Percentiles rank a stretch among this genome's conserved stretches.
These are phyloP conservation scores for Candida palmyrensis DNA, from an alignment of 805 yeast species.

Conservation along the genomic window DNA sequence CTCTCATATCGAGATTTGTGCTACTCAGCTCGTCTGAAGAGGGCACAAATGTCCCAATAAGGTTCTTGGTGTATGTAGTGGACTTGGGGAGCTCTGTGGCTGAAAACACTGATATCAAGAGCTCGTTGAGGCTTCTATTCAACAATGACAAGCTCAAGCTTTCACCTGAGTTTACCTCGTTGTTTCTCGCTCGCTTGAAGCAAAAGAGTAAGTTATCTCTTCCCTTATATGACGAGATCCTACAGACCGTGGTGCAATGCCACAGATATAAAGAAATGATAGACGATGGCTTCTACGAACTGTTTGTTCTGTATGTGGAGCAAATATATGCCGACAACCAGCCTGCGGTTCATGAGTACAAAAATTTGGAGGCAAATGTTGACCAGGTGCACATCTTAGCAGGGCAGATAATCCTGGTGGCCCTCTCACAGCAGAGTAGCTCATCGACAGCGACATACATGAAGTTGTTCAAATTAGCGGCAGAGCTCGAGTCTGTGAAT, in stretches of 20 bases:
- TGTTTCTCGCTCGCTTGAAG: slow-evolving; percentile 8
- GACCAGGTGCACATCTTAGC: slow-evolving; percentile 15
- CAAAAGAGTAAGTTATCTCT: slow-evolving; percentile 8
- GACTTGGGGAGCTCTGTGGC: slow-evolving; percentile 18
- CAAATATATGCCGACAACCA: slow-evolving; percentile 18
- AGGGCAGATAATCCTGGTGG: slow-evolving; percentile 1
- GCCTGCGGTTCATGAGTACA: slow-evolving; percentile 33
- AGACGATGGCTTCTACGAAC: slow-evolving; percentile 15
- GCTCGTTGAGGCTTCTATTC: slow-evolving; percentile 7
- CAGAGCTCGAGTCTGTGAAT: slow-evolving; percentile 17
- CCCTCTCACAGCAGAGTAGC: slow-evolving; percentile 1
- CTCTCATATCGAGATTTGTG: slow-evolving; percentile 17
- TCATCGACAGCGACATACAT: slow-evolving; percentile 8
- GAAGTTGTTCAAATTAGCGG: slow-evolving; percentile 15
- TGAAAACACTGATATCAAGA: slow-evolving; percentile 3
- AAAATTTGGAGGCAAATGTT: slow-evolving; percentile 23
- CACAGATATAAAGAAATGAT: slow-evolving; percentile 7
- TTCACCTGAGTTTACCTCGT: slow-evolving; percentile 13
- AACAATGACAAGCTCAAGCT: slow-evolving; percentile 5
- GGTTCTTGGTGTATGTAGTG: slow-evolving; percentile 19
- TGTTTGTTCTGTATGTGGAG: slow-evolving; percentile 23
- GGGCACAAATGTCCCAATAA: slow-evolving; percentile 11
- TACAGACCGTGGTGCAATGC: slow-evolving; percentile 2
- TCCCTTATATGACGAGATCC: slow-evolving; percentile 12
- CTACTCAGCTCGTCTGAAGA: slow-evolving; percentile 4